Evolutionary conservation across 2,329 filamentous ascomycete species (phyloP), one percentile per base, ranked within the genome.

Genomic region (Sphaerulina vaccinii): DNA sequence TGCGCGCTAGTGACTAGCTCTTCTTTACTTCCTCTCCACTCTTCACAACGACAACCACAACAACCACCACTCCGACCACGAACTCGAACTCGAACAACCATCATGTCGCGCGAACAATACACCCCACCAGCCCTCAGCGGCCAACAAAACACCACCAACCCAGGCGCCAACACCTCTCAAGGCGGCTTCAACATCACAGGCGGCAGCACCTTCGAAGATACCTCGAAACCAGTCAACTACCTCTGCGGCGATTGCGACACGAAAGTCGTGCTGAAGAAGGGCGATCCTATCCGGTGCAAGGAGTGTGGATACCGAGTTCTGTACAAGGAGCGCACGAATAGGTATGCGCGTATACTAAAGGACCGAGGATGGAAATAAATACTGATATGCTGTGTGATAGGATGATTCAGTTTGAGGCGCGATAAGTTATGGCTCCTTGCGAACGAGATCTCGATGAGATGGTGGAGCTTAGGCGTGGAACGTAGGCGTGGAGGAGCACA

Each of bases 391-490:
- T 21, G 15, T 16, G 23, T n/a, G 18, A 49, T 63, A 95, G 92
- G 68, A 96, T 97, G 91, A 91, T 97, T 45, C 93, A 99, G 75
- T 97, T 99, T 67, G 91, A 99, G 78, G 93, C 93, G 45, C 83
- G 92, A 74, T 97, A 60, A 62, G 36, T 10, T n/a, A 36, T 18
- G 27, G 16, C 8, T 5, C 8, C n/a, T 36, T 8, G 22, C 21
- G 5, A 9, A 37, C 7, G 4, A 21, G 27, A 9, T 13, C 36
- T 16, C 9, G 16, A 37, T 9, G 27, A n/a, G 24, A 4, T 11
- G 8, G 3, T 2, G 13, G 15, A 37, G 19, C 43, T 29, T n/a
- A 27, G 35, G 4, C 35, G 18, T 38, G 18, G 37, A 35, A 35
- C 13, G 32, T 18, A 39, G 27, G 27, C 27, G 27, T 10, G 27